These are phyloP conservation scores for Xerocomus spinulosus DNA, from an alignment of 768 basidiomycete species.

Conservation along the genomic window DNA sequence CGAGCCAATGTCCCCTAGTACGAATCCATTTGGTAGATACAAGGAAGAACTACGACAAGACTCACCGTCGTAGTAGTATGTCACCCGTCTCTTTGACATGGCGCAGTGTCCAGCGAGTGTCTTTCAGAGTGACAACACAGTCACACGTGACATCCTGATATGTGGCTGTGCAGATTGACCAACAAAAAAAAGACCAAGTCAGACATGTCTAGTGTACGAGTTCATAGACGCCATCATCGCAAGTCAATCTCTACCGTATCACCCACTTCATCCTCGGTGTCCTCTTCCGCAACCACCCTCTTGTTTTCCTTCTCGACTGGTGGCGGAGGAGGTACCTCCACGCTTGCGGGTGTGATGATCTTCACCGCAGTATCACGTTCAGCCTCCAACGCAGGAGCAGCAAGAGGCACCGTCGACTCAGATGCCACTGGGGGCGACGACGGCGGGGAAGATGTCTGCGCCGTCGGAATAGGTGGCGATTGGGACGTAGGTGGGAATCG, in stretches of 20 bases:
- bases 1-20: conserved; percentile 61
- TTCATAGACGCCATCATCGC: conserved; percentile 34
- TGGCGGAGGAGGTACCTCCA: conserved; percentile 77
- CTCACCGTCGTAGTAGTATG: conserved; percentile 78
- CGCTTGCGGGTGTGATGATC: conserved; percentile 55
- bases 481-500: conserved; percentile 51
- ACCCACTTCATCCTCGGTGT: conserved; percentile 70
- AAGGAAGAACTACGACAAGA: not conserved
- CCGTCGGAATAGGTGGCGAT: conserved; percentile 12
- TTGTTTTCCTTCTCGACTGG: conserved; percentile 68
- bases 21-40: conserved; percentile 1
- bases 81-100: conserved; percentile 71
- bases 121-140: not conserved
- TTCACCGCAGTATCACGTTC: conserved; percentile 17
- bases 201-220: conserved; percentile 11
- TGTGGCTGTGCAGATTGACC: conserved; percentile 1
- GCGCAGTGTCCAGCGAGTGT: not conserved
- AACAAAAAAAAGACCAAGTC: conserved; percentile 3
- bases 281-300: conserved; percentile 43
- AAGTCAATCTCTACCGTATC: conserved; percentile 72
- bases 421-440: conserved; percentile 26
- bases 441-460: no score
- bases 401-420: conserved; percentile 11
- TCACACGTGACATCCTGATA: conserved; percentile 13
- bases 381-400: not conserved